A percentile compares a stretch with the other conserved stretches of the same genome.
phyloP scores from a whole-genome alignment of 2,329 filamentous ascomycete genomes.

The Exutisphaerella laricina region DNA sequence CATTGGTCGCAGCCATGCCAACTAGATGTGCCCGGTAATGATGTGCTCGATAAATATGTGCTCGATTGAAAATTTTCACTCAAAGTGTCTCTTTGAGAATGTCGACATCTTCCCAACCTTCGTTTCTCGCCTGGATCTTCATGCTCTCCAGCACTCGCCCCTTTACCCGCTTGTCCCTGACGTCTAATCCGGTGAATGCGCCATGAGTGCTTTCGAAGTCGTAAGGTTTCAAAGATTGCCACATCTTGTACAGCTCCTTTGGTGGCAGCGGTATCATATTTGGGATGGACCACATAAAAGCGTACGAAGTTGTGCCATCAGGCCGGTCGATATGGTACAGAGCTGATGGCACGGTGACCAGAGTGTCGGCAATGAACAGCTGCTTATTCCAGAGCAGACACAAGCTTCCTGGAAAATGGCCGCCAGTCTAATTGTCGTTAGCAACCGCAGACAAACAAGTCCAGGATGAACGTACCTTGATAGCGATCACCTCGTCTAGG shows the following conservation, averaged over 20 bases:
- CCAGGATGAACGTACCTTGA: slow-evolving; percentile 55
- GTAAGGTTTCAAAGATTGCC: slow-evolving; percentile 57
- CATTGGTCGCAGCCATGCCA: too few species aligned
- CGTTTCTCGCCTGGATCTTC: slow-evolving; percentile 58
- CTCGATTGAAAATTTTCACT: too few species aligned
- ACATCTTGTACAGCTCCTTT: slow-evolving; percentile 61
- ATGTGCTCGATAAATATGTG: too few species aligned
- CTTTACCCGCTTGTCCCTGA: slow-evolving; percentile 54
- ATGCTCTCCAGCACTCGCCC: slow-evolving; percentile 66
- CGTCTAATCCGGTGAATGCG: slow-evolving; percentile 59
- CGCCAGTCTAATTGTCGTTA: slow-evolving; percentile 53
- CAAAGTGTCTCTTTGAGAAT: slow-evolving; percentile 24
- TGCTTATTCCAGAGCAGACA: slow-evolving; percentile 57
- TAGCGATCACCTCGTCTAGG: slow-evolving; percentile 50
- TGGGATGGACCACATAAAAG: slow-evolving; percentile 73
- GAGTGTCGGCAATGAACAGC: slow-evolving; percentile 71
- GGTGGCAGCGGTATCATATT: slow-evolving; percentile 68
- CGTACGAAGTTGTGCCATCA: slow-evolving; percentile 48
- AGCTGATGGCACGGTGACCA: slow-evolving; percentile 60
- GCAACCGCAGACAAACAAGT: too few species aligned
- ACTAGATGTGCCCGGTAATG: too few species aligned
- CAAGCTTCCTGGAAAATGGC: slow-evolving; percentile 72
- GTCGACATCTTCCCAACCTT: slow-evolving; percentile 24
- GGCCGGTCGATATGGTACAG: slow-evolving; percentile 38
- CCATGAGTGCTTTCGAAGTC: slow-evolving; percentile 64